phyloP scores from a whole-genome alignment of 2,329 filamentous ascomycete genomes.

The Colletotrichum sp. region DNA sequence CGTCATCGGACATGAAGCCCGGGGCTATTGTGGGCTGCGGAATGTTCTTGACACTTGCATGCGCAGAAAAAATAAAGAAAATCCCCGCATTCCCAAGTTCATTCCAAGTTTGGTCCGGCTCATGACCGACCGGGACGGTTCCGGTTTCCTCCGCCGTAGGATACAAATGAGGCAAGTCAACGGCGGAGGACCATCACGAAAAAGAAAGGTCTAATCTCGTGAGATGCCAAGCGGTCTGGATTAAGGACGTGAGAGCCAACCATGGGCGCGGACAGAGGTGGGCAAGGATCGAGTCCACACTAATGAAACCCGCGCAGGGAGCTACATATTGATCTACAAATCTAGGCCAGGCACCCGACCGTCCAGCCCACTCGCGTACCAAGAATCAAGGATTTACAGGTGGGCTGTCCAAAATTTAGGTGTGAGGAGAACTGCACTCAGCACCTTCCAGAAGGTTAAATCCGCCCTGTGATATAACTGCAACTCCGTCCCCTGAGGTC shows the following conservation, averaged over 20 bases:
- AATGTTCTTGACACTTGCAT: background rate
- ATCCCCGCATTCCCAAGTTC: background rate
- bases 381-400: background rate
- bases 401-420: background rate
- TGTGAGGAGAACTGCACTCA: background rate
- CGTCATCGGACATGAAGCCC: background rate
- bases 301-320: conserved; percentile 13
- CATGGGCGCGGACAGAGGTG: background rate
- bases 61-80: background rate
- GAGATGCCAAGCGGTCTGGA: background rate
- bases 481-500: background rate
- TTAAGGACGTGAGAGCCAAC: background rate
- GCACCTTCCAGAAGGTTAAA: conserved; percentile 16
- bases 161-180: background rate
- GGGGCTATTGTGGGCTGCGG: background rate
- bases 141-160: background rate
- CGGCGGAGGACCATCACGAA: background rate
- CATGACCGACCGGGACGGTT: background rate
- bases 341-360: background rate
- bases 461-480: conserved; percentile 6
- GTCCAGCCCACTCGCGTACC: background rate
- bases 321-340: conserved; percentile 13
- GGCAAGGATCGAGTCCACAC: background rate
- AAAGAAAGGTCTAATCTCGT: background rate
- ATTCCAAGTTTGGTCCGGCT: background rate